Base-by-base conservation (phyloP, 495 filamentous ascomycete genomes). In the Daldinia loculata region DNA sequence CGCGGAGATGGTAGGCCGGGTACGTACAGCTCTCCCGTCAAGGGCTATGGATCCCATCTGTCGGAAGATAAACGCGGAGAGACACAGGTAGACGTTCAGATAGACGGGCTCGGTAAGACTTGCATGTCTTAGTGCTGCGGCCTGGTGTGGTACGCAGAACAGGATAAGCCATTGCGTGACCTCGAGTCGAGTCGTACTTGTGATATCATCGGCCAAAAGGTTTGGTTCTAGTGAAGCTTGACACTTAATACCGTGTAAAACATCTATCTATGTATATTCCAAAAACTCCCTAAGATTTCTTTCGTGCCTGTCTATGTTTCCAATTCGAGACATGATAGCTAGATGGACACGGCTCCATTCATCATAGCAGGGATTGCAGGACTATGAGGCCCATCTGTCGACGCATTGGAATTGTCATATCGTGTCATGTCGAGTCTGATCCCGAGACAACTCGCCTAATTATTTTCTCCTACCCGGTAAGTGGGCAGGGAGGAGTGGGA, bases 371-470 rank as follows among this genome's bases (percentile, higher is more conserved):
- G 69, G 63, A 67, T 67, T 27, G 56, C 43, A 58, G 17, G 34
- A 41, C 51, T 27, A 51, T 2, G 32, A 39, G 15, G 26, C 29
- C 41, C 29, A 6, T 34, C 36, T 56, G 29, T 59, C 41, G n/a
- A 48, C 29, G 50, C 27, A 56, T 29, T 50, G 48, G 55, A 19
- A 61, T 63, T 69, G 70, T 61, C 65, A 69, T 69, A 66, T 69
- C 65, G 61, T 67, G 67, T 69, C 63, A 66, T 52, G 67, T 61
- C 75, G 75, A 57, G 72, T 51, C 39, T 69, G 27, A 51, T 66
- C 66, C 75, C 75, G 75, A 77, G 75, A 77, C 75, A 75, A 66
- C 73, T 77, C 75, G 75, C 74, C 67, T 77, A 77, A 71, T 67
- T 66, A 53, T 67, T 68, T 69, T 48, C 63, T 67, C 67, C 70